These are phyloP conservation scores for Meira nashicola DNA, from an alignment of 1,284 basidiomycete species.

Conservation along the genomic window DNA sequence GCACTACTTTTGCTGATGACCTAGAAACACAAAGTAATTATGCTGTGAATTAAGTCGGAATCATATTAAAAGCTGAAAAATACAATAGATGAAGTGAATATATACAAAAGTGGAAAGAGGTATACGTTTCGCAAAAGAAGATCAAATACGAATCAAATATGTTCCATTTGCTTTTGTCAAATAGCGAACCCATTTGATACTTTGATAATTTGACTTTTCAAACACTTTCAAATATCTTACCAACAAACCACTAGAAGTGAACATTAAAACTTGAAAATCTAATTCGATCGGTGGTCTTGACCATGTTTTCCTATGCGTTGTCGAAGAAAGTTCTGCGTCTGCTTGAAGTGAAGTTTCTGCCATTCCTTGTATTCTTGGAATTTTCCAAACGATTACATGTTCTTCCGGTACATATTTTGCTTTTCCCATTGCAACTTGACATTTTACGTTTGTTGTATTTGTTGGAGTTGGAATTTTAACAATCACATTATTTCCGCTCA, in stretches of 20 bases:
- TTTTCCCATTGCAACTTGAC: slow-evolving; percentile 84
- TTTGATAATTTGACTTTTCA: slow-evolving; percentile 85
- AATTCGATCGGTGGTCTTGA: slow-evolving; percentile 93
- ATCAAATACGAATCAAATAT: slow-evolving; percentile 40
- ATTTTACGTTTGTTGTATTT: slow-evolving; percentile 85
- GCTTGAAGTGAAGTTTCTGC: slow-evolving; percentile 82
- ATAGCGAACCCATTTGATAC: slow-evolving; percentile 54
- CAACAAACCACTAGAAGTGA: slow-evolving; percentile 88
- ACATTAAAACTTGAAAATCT: slow-evolving; percentile 98
- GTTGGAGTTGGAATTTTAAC: slow-evolving; percentile 90
- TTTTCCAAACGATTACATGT: slow-evolving; percentile 94
- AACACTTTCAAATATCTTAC: slow-evolving; percentile 98
- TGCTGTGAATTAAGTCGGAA: too few species aligned
- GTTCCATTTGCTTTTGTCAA: slow-evolving; percentile 36
- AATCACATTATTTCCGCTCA: slow-evolving; percentile 87
- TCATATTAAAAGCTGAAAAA: too few species aligned
- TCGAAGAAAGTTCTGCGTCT: slow-evolving; percentile 75
- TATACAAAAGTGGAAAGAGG: too few species aligned
- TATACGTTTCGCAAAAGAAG: too few species aligned
- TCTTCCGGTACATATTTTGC: slow-evolving; percentile 94
- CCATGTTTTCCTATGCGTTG: slow-evolving; percentile 83
- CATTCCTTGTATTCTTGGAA: slow-evolving; percentile 85
- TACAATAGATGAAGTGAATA: too few species aligned
- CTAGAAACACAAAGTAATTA: too few species aligned
- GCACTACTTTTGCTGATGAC: too few species aligned